Evolutionary conservation across 2,329 filamentous ascomycete species (phyloP), one percentile per base, ranked within the genome.

Genomic region (Botryotinia globosa): DNA sequence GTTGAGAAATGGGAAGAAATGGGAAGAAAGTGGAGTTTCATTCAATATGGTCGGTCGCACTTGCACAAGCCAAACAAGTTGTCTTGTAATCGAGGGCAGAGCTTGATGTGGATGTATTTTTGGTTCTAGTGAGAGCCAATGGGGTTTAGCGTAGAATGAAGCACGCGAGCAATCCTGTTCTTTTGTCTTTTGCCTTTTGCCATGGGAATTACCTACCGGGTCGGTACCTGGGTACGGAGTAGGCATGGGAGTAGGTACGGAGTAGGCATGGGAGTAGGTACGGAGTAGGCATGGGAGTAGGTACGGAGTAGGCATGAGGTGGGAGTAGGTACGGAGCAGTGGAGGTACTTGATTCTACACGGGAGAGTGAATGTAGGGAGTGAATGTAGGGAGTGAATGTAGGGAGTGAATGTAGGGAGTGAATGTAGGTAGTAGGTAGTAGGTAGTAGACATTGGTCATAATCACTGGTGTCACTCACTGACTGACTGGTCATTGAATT

Each of bases 131-230:
- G 10, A 14, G 1, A 1, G 1, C 32, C 3, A 54, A 29, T 54
- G 12, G 18, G 10, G 45, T n/a, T 54, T 66, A 66, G 64, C 32
- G 44, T 29, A 1, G 4, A 12, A 7, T 3, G 4, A 39, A 20
- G 64, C 64, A 66, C 66, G 66, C 48, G 54, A 58, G 66, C 66
- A 69, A 59, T 56, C 48, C 39, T 56, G 51, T 69, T 42, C 54
- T 69, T 8, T 54, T 1, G 12, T n/a, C 12, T n/a, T 54, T 54
- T 16, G n/a, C n/a, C 12, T n/a, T 54, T 54, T 69, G 54, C 2
- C 42, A 34, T 48, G 45, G 32, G 63, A 32, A 9, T 14, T 42
- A 42, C n/a, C n/a, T n/a, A n/a, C n/a, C n/a, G n/a, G n/a, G n/a
- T n/a, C n/a, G n/a, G n/a, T n/a, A n/a, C n/a, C n/a, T n/a, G n/a